A percentile compares a stretch with the other conserved stretches of the same genome.
These are phyloP conservation scores for Raphanus hybrid DNA, from an alignment of 441 rosid genomes.

Conservation along the genomic window DNA sequence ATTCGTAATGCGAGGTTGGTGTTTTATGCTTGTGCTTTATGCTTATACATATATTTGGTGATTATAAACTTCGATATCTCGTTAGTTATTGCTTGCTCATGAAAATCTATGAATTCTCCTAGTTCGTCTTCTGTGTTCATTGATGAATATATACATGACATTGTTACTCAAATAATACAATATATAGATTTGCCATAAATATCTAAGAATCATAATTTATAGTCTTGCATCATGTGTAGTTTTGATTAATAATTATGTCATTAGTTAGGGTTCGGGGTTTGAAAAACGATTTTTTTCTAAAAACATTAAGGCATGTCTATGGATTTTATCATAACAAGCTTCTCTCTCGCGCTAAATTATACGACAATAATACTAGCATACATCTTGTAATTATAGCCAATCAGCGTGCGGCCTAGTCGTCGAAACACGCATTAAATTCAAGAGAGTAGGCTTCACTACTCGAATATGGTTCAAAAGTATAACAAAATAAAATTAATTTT, in stretches of 20 bases:
- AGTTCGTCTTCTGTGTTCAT: background rate
- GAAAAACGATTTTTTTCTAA: background rate
- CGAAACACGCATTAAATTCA: background rate
- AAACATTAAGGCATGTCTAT: background rate
- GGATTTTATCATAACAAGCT: background rate
- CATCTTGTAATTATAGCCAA: background rate
- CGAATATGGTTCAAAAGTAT: background rate
- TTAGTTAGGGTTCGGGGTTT: conserved; percentile 14
- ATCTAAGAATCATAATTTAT: background rate
- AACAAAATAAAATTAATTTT: background rate
- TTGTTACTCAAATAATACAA: background rate
- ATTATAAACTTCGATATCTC: conserved; percentile 2
- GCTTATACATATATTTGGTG: background rate
- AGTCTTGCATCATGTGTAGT: conserved; percentile 2
- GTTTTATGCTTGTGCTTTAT: background rate
- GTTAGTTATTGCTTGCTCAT: conserved; percentile 15
- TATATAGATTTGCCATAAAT: background rate
- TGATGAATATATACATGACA: conserved; percentile 10
- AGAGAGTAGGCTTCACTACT: conserved; percentile 2
- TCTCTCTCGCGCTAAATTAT: background rate
- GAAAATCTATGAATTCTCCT: background rate
- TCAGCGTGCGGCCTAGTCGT: background rate
- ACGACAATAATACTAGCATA: background rate
- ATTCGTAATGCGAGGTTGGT: conserved; percentile 18
- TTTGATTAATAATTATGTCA: background rate